Evolutionary conservation across 108 stramenopile species (phyloP), one percentile per base, ranked within the genome.

Genomic region (Nannochloropsis salina): DNA sequence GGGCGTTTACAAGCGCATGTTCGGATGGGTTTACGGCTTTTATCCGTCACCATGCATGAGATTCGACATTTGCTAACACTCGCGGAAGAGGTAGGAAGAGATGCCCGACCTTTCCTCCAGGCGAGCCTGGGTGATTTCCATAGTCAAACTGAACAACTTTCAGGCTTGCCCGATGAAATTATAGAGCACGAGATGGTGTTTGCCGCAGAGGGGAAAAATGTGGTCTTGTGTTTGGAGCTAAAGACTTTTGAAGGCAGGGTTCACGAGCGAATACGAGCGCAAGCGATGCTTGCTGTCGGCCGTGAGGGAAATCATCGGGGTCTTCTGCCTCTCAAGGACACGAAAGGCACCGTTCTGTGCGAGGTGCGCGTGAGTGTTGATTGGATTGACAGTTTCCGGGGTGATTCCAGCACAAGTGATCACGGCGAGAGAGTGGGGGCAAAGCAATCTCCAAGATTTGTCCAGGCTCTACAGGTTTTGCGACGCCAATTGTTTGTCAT

Each of bases 101-200:
- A 74, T 15, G 8, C 61, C n/a, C 61, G 61, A 4, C 61, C 61
- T 74, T 74, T 74, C n/a, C n/a, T 74, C 15, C 20, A 74, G 61
- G 61, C 3, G n/a, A 74, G 61, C n/a, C 20, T 74, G 15, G 61
- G 61, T 15, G 61, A 74, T 15, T n/a, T 74, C 20, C 61, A 74
- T 74, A 74, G 61, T n/a, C 61, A 74, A 74, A 74, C 61, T 4
- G 4, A 74, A 15, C 61, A 74, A n/a, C 61, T 74, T 15, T 74
- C 61, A 6, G 61, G 61, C 61, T 74, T 74, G 61, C 61, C 61
- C 61, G 61, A 74, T 6, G 61, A 74, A 74, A n/a, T 74, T 15
- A 74, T 74, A 4, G 61, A 74, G 61, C 61, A 74, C 61, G 61
- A 74, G 61, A 74, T 74, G 61, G n/a, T 74, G 20, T 74, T 74